phyloP scores from a whole-genome alignment of 2,329 filamentous ascomycete species.

The Rasamsonia emersonii region DNA sequence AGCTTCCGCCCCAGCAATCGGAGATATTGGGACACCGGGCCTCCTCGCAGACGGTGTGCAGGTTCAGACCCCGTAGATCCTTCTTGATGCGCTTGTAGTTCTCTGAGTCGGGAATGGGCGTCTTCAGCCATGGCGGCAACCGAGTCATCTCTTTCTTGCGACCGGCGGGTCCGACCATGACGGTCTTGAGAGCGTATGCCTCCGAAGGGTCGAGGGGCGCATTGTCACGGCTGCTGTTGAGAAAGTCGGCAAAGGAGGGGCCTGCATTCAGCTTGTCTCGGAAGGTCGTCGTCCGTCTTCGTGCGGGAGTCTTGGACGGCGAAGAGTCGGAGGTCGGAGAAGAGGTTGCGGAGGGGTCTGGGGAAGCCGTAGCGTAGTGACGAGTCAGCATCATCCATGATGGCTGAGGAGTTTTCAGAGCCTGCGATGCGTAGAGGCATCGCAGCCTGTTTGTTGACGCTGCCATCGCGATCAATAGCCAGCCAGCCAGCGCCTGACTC shows the following conservation, averaged over 20 bases:
- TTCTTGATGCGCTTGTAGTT: conserved; percentile 95
- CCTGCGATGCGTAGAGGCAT: conserved; percentile 20
- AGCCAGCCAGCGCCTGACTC: background rate
- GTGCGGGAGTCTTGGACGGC: conserved; percentile 50
- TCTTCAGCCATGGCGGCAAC: conserved; percentile 91
- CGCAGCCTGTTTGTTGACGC: conserved; percentile 24
- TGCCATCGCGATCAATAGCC: conserved; percentile 21
- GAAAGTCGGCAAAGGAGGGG: conserved; percentile 57
- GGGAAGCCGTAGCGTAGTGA: conserved; percentile 32
- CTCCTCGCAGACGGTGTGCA: conserved; percentile 97
- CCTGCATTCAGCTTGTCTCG: conserved; percentile 56
- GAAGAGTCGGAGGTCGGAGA: conserved; percentile 32
- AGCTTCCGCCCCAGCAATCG: conserved; percentile 91
- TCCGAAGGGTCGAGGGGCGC: conserved; percentile 38
- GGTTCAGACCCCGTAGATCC: conserved; percentile 76
- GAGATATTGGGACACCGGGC: conserved; percentile 95
- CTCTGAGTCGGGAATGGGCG: conserved; percentile 73
- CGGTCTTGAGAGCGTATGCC: conserved; percentile 53
- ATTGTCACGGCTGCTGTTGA: conserved; percentile 38
- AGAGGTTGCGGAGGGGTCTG: conserved; percentile 23
- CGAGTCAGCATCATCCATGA: conserved; percentile 16
- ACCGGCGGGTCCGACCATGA: conserved; percentile 52
- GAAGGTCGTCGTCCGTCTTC: conserved; percentile 49
- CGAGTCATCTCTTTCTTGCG: conserved; percentile 61
- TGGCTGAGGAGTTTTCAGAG: conserved; percentile 10